Percentiles rank a stretch among this genome's conserved stretches.
Evolutionary conservation across 345 rosid species (phyloP).

Genomic region (rapeseed (Brassica napus)): DNA sequence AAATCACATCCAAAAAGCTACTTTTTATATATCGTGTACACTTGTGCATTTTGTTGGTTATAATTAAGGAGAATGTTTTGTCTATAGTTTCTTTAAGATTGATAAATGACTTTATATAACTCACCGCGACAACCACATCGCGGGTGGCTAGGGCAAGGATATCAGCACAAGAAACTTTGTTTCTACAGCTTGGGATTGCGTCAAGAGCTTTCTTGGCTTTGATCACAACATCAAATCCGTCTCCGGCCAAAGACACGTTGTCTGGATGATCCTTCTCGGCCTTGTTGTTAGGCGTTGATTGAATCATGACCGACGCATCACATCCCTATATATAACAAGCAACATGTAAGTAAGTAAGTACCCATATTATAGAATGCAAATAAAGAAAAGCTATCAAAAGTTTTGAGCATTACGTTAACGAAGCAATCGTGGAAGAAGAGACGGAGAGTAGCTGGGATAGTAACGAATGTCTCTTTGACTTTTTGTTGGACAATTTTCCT

Average conservation of each 20-base stretch:
- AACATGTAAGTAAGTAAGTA: background rate
- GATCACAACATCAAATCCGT: conserved; percentile 83
- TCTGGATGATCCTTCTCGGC: conserved; percentile 91
- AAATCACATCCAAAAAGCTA: background rate
- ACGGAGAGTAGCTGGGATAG: conserved; percentile 73
- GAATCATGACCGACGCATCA: conserved; percentile 71
- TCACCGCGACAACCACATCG: conserved; percentile 64
- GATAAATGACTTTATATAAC: background rate
- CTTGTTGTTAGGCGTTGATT: conserved; percentile 50
- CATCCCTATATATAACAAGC: conserved; percentile 52
- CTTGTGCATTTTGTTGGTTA: background rate
- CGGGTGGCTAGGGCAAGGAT: conserved; percentile 83
- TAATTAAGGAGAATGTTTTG: too few relatives aligned
- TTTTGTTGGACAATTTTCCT: conserved; percentile 48
- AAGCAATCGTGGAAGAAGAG: conserved; percentile 44
- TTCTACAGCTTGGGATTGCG: conserved; percentile 50
- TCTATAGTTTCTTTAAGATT: background rate
- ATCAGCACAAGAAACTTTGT: conserved; percentile 83
- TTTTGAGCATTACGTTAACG: conserved; percentile 47
- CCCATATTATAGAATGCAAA: background rate
- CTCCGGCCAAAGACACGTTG: conserved; percentile 79
- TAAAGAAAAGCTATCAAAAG: background rate
- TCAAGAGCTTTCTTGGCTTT: conserved; percentile 76
- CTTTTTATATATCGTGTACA: background rate
- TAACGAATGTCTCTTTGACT: conserved; percentile 62